Conservation (phyloP, 2,329 filamentous ascomycete genomes). For the Aspergillus clavatus region DNA sequence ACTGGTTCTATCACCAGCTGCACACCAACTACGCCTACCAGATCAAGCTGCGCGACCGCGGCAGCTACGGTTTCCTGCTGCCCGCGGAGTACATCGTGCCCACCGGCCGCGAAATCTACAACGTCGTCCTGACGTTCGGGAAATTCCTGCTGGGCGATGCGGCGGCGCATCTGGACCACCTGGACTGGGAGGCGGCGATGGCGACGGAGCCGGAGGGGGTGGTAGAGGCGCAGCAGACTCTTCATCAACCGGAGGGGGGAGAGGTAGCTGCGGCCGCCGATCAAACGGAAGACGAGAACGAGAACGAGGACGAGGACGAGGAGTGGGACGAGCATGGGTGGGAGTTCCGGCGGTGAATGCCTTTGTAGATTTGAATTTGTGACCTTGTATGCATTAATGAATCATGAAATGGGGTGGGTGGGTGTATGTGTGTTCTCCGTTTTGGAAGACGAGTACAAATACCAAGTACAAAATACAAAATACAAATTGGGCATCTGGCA, state of each 20-base stretch:
- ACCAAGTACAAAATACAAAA: no score
- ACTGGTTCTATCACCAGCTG: constrained; percentile 92
- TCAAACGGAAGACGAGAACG: background rate
- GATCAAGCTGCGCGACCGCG: constrained; percentile 86
- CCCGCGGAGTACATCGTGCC: constrained; percentile 83
- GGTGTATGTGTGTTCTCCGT: no score
- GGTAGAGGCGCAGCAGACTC: background rate
- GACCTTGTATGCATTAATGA: background rate
- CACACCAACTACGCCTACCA: constrained; percentile 82
- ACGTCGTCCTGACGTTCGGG: constrained; percentile 77
- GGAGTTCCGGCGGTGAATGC: background rate
- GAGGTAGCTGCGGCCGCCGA: no score
- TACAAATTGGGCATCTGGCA: no score
- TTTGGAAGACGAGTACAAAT: no score
- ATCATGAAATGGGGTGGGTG: background rate
- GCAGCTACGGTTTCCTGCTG: constrained; percentile 88
- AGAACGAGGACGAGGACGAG: background rate
- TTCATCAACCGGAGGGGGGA: no score
- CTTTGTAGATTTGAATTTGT: background rate
- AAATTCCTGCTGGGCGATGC: constrained; percentile 51
- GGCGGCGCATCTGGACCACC: no score
- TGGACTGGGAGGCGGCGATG: constrained; percentile 15
- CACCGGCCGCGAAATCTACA: constrained; percentile 80
- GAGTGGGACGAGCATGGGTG: background rate
- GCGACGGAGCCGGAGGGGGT: background rate